Percentiles rank a stretch among this genome's conserved stretches.
phyloP scores from a whole-genome alignment of 2,329 filamentous ascomycete genomes.

The Dactylellina haptotyla region DNA sequence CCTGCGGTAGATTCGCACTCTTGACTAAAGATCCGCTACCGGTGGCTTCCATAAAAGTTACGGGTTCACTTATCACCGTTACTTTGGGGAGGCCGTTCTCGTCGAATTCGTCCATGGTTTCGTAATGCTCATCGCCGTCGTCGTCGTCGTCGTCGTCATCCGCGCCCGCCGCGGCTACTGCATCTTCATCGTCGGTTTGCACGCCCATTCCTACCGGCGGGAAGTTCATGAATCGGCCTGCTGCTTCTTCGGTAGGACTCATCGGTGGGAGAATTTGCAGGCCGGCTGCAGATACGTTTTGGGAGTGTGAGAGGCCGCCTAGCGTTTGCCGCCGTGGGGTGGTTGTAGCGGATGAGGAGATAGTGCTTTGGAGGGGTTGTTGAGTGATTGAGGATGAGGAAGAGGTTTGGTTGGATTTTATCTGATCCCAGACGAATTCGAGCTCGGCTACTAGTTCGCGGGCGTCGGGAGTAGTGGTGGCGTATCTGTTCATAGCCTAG shows the following conservation, averaged over 20 bases:
- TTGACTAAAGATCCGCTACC: slow-evolving; percentile 13
- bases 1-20: background rate
- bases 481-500: slow-evolving; percentile 90
- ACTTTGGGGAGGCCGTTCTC: slow-evolving; percentile 49
- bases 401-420: slow-evolving; percentile 81
- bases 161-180: slow-evolving; percentile 66
- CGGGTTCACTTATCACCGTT: slow-evolving; percentile 38
- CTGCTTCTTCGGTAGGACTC: slow-evolving; percentile 45
- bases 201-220: slow-evolving; percentile 63
- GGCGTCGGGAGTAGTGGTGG: slow-evolving; percentile 82
- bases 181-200: slow-evolving; percentile 78
- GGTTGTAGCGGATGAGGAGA: slow-evolving; percentile 37
- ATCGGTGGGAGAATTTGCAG: slow-evolving; percentile 47
- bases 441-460: slow-evolving; percentile 88
- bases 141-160: slow-evolving; percentile 63
- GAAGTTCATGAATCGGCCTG: slow-evolving; percentile 33
- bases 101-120: slow-evolving; percentile 54
- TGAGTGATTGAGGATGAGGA: slow-evolving; percentile 67
- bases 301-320: slow-evolving; percentile 31
- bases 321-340: slow-evolving; percentile 18
- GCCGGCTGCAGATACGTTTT: slow-evolving; percentile 36
- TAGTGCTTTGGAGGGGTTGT: slow-evolving; percentile 45
- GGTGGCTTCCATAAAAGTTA: background rate
- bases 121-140: slow-evolving; percentile 60
- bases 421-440: slow-evolving; percentile 99